A percentile compares a stretch with the other conserved stretches of the same genome.
These are phyloP conservation scores for Anastatica hierochuntica DNA, from an alignment of 345 rosid genomes.

Conservation along the genomic window DNA sequence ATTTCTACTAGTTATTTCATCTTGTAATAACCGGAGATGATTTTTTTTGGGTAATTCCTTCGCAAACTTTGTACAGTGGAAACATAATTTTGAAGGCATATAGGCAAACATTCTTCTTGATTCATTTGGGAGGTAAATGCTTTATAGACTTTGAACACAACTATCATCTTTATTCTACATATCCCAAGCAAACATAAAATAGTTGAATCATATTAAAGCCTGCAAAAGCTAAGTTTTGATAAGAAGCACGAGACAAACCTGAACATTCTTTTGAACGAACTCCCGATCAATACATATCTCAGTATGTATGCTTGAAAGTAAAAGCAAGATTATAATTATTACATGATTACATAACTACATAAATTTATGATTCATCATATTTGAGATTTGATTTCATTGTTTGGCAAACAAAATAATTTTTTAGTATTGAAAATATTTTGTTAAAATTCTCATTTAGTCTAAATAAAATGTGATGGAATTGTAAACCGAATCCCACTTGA, in stretches of 20 bases:
- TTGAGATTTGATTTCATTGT: too few relatives aligned
- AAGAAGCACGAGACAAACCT: slow-evolving; percentile 54
- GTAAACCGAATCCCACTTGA: too few relatives aligned
- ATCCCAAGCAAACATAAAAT: slow-evolving; percentile 22
- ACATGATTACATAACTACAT: too few relatives aligned
- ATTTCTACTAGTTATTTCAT: slow-evolving; percentile 57
- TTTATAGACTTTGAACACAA: slow-evolving; percentile 46
- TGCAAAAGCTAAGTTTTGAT: slow-evolving; percentile 2
- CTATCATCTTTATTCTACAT: too few relatives aligned
- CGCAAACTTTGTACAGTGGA: slow-evolving; percentile 78
- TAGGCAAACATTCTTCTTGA: slow-evolving; percentile 35
- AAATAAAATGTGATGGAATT: too few relatives aligned
- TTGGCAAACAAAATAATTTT: too few relatives aligned
- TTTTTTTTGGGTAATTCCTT: slow-evolving; percentile 75
- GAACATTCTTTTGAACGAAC: slow-evolving; percentile 56
- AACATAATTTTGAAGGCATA: slow-evolving; percentile 53
- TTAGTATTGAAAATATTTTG: too few relatives aligned
- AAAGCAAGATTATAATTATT: too few relatives aligned
- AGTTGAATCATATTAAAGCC: background rate
- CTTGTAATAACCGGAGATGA: slow-evolving; percentile 57
- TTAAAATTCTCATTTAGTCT: too few relatives aligned
- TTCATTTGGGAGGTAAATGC: slow-evolving; percentile 34
- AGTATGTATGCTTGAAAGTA: too few relatives aligned
- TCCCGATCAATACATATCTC: slow-evolving; percentile 39
- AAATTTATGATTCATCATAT: too few relatives aligned